These are phyloP conservation scores for Candida patagonica DNA, from an alignment of 805 yeast species.

Conservation along the genomic window DNA sequence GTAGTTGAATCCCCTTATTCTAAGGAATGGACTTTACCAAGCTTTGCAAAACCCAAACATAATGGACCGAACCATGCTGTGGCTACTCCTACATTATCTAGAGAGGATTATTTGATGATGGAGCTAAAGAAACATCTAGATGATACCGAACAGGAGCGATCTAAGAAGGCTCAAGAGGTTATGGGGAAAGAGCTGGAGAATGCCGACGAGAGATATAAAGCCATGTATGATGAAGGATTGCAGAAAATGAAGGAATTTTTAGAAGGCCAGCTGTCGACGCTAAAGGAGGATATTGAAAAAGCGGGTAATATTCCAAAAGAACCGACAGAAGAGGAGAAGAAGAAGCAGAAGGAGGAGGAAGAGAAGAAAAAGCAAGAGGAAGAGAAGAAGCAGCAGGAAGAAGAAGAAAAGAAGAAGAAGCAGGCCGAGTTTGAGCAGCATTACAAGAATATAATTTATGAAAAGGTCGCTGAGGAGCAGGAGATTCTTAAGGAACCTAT, in stretches of 20 bases:
- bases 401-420: background rate
- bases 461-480: background rate
- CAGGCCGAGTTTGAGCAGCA: background rate
- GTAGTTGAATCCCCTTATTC: no score
- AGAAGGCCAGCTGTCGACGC: background rate
- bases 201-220: no score
- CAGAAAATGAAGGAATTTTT: background rate
- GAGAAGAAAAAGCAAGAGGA: background rate
- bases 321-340: slow-evolving; percentile 1
- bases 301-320: background rate
- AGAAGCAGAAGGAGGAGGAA: slow-evolving; percentile 2
- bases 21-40: no score
- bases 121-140: no score
- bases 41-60: no score
- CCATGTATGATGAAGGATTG: background rate
- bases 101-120: no score
- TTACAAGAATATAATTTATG: background rate
- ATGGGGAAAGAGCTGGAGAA: no score
- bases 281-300: background rate
- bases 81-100: no score
- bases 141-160: no score
- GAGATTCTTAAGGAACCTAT: background rate
- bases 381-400: background rate
- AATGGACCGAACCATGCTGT: no score
- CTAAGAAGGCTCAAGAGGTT: no score